Evolutionary conservation across 2,329 filamentous ascomycete species (phyloP), one percentile per base, ranked within the genome.

Genomic region (Cordyceps cicadae): DNA sequence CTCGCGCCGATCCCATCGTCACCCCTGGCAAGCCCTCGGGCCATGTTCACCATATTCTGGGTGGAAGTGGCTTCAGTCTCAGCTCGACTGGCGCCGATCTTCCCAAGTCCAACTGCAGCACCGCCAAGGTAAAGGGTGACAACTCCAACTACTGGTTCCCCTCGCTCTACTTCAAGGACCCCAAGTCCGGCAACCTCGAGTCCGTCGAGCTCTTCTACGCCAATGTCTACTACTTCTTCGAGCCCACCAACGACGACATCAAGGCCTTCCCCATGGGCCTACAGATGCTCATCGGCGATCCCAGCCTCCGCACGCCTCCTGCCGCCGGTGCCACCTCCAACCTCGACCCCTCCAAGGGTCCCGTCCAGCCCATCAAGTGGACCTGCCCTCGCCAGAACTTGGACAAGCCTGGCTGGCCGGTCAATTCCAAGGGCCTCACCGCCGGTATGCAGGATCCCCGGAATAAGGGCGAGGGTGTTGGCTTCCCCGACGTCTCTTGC

Each of bases 141-240:
- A 79, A 84, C 70, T 88, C 83, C 66, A 87, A 87, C 72, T 92
- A 93, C 77, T 92, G 89, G 89, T 85, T 86, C 60, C 88, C 89
- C 1, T 77, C 79, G 32, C 75, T 92, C 3, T 92, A 86, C 74
- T 91, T 87, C 73, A 75, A 79, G 65, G 81, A 88, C 64, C 79
- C 84, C 67, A 75, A 81, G 66, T 83, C 86, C 64, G 82, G 82
- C 54, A 80, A 79, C 56, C 84, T 90, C 66, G 82, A 86, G 71
- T 79, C 81, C 41, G 88, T 92, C 19, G 79, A 85, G 50, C 75
- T 89, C 63, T 86, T 87, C 68, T 90, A 90, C 70, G 86, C 87
- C 82, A 86, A 87, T 68, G 82, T 83, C 63, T 94, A 94, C 77
- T 92, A 93, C 75, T 86, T 88, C 73, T 87, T 87, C 70, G 84